Conservation (phyloP, 345 rosid genomes). For the Heritiera littoralis region DNA sequence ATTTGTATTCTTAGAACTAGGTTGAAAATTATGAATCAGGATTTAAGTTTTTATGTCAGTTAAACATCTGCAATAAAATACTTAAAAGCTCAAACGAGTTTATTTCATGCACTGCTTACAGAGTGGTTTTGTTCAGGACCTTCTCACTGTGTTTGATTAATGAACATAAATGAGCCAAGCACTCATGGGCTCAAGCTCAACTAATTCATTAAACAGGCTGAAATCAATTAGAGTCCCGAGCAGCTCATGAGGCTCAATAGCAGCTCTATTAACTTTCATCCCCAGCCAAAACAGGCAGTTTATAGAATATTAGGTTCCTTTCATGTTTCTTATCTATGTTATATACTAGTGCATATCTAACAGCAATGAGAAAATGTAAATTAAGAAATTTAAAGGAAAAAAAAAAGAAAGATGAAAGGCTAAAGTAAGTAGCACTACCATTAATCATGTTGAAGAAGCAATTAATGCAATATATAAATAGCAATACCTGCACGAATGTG, state of each 20-base stretch:
- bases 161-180: neutral
- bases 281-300: neutral
- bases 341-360: neutral
- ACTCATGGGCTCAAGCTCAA: neutral
- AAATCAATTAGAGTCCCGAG: neutral
- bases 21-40: no score
- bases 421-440: slow-evolving; percentile 8
- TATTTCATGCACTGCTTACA: neutral
- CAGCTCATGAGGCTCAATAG: neutral
- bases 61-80: neutral
- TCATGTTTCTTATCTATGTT: neutral
- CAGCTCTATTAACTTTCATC: neutral
- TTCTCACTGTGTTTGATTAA: neutral
- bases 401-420: neutral
- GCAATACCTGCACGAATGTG: slow-evolving; percentile 92
- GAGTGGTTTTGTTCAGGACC: neutral
- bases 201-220: neutral
- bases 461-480: neutral
- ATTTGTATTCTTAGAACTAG: neutral
- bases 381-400: neutral
- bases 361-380: neutral
- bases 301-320: neutral
- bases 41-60: neutral
- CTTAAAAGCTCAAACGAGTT: neutral
- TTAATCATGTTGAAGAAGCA: slow-evolving; percentile 19